Base-by-base conservation (phyloP, 805 yeast genomes). In the Lachancea mirantina region DNA sequence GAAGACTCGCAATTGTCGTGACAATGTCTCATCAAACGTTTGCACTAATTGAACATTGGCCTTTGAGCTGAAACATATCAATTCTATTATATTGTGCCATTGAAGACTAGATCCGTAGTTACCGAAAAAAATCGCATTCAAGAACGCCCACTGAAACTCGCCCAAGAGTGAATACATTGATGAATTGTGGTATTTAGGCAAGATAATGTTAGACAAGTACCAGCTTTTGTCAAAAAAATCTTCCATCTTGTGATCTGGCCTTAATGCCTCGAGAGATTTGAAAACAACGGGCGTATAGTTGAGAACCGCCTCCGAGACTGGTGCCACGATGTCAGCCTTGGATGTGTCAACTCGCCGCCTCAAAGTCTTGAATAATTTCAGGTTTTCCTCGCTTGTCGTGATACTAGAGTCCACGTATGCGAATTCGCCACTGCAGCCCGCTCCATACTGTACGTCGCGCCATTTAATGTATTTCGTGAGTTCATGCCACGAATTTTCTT, bases 71-170 rank as follows among this genome's bases (percentile, higher is more conserved):
- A 29, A 28, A 5, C 39, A 36, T 14, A 55, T 16, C n/a, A 79
- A 47, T 28, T 64, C 66, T 8, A 73, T 42, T 21, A 78, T 40
- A 13, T 60, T 62, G 33, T 70, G 63, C 88, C 88, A 81, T 43
- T 79, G 87, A 14, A 70, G 57, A 13, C 74, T 67, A 9, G 79
- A 73, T 13, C 82, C 72, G 46, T 71, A 70, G 50, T 79, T 82
- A 10, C 79, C 83, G 40, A 79, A 60, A 1, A 75, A 43, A 1
- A 75, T 45, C 26, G 68, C 61, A 35, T 69, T 58, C 1, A 76
- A 31, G 39, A 65, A 80, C 2, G 70, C 48, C 14, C 77, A 47
- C 42, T 76, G 74, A 5, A 76, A 46, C 45, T 81, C 85, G 2
- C 74, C 74, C 4, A 76, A 39, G 3, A 73, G 13, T 26, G 43